Percentiles rank a stretch among this genome's conserved stretches.
Evolutionary conservation across 805 yeast species (phyloP).

Genomic region (Wickerhamiella occidentalis): DNA sequence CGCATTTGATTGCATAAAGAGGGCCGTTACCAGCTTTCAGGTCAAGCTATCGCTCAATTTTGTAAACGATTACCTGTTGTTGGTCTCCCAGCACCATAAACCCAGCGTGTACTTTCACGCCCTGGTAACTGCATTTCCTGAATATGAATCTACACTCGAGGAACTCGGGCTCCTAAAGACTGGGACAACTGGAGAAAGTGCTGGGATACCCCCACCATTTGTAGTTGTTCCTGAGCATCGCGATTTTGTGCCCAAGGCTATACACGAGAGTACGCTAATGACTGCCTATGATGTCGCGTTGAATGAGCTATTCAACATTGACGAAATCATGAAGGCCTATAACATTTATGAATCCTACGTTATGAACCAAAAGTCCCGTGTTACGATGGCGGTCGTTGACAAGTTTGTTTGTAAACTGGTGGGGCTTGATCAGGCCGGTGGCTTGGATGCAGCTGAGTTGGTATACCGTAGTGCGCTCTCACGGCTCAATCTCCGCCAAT

Average conservation of each 20-base stretch:
- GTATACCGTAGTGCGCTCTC: constrained; percentile 16
- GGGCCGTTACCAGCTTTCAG: constrained; percentile 12
- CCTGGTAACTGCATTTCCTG: constrained; percentile 18
- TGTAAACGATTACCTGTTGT: constrained; percentile 21
- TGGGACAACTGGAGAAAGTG: neutral
- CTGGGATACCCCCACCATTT: neutral
- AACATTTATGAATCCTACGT: constrained; percentile 13
- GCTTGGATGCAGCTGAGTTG: constrained; percentile 19
- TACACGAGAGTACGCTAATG: constrained; percentile 20
- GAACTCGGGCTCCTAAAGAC: constrained; percentile 15
- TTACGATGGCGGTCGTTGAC: constrained; percentile 18
- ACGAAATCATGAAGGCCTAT: constrained; percentile 16
- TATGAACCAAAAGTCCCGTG: neutral
- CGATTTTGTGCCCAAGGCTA: neutral
- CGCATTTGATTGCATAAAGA: constrained; percentile 21
- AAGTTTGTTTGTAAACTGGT: constrained; percentile 21
- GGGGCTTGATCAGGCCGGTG: constrained; percentile 7
- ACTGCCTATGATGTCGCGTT: constrained; percentile 23
- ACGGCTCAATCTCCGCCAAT: constrained; percentile 10
- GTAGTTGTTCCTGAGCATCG: constrained; percentile 1
- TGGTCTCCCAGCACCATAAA: constrained; percentile 19
- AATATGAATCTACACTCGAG: constrained; percentile 11
- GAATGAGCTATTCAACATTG: constrained; percentile 16
- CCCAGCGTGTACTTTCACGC: constrained; percentile 16
- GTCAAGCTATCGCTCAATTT: constrained; percentile 16